Evolutionary conservation across 2,329 filamentous ascomycete genomes (phyloP), one percentile per base, ranked within the genome.

Genomic region (Rhynchosporium graminicola): DNA sequence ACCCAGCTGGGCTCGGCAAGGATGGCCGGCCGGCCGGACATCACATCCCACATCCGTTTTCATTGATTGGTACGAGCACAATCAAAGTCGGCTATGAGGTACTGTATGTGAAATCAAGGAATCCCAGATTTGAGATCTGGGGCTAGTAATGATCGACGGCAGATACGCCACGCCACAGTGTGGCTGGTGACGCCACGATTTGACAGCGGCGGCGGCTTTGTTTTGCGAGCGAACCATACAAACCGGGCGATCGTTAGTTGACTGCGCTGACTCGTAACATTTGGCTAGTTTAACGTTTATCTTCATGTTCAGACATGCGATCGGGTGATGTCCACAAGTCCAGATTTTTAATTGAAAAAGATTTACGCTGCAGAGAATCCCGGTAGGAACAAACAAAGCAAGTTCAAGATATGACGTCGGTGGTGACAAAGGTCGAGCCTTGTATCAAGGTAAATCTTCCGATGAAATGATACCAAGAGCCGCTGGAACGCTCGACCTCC

Each of bases 181-280:
- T 63, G 61, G 61, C 61, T 63, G 57, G 57, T 63, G 61, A 63
- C 51, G 42, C 56, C 61, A 63, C 38, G 13, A n/a, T 45, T 9
- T 47, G 36, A 52, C 47, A 33, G 6, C 40, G 26, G 54, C 40
- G 31, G 42, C 40, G 54, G 29, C 15, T 36, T 51, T 5, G 13
- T 33, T 13, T 33, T 52, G 26, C 28, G 28, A 20, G 20, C 20
- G 20, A 20, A 20, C 20, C 20, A 20, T 20, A 20, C 20, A 20
- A 20, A 20, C 20, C 20, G 20, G 20, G 1, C 51, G 33, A 54
- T 54, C 13, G 40, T 26, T 43, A 57, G 54, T 10, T 20, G 20
- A 20, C 20, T 20, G 20, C 20, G 20, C 36, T 56, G 52, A 56
- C 52, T 56, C 52, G 52, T 20, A 20, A 20, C 20, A 20, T 20